Evolutionary conservation across 108 stramenopile genomes (phyloP).

Genomic region (Cyclotella cryptica): DNA sequence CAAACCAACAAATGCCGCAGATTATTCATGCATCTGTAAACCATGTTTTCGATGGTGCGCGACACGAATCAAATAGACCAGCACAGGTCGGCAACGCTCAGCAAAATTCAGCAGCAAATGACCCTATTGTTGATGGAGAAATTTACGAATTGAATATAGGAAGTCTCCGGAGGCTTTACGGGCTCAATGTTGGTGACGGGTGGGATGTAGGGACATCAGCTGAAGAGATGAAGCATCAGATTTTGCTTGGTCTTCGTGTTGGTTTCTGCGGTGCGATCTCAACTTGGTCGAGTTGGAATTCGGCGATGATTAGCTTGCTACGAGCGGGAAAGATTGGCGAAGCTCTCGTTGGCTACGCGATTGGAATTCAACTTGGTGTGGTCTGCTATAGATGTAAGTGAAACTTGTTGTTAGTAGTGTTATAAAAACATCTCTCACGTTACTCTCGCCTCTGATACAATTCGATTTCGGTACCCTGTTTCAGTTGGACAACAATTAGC

Average conservation of each 20-base stretch:
- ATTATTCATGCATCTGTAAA: too few species aligned
- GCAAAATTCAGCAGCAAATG: neutral
- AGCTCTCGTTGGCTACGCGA: constrained; percentile 71
- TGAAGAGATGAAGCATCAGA: constrained; percentile 80
- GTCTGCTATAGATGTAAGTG: constrained; percentile 67
- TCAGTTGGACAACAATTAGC: constrained; percentile 77
- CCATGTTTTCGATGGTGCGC: too few species aligned
- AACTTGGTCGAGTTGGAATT: constrained; percentile 81
- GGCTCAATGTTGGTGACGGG: constrained; percentile 70
- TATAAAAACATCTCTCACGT: neutral
- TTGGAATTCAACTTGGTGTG: constrained; percentile 81
- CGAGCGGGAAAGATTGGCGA: constrained; percentile 64
- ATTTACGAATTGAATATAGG: neutral
- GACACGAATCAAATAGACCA: too few species aligned
- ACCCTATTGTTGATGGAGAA: neutral
- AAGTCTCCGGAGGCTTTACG: constrained; percentile 30
- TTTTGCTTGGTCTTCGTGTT: constrained; percentile 79
- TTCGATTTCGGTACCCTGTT: neutral
- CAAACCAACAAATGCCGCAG: too few species aligned
- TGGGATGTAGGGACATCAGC: constrained; percentile 86
- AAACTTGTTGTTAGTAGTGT: neutral
- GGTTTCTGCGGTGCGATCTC: constrained; percentile 86
- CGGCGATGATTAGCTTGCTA: constrained; percentile 75
- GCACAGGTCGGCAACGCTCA: neutral
- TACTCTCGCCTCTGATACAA: neutral